Evolutionary conservation across 352 stramenopile genomes (phyloP).

Genomic region (Elongisporangium undulatum): DNA sequence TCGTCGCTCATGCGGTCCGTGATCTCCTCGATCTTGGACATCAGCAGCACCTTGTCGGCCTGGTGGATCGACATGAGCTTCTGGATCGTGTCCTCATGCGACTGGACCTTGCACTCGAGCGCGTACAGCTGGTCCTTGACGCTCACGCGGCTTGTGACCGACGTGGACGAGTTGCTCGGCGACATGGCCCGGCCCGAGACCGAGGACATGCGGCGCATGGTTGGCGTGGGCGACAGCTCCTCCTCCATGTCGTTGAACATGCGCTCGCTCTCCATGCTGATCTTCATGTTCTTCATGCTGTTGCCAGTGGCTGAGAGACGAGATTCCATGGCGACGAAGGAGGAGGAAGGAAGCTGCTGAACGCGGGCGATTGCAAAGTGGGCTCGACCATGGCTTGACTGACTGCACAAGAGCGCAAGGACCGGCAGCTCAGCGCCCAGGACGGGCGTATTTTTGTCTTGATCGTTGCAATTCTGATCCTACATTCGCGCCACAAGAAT

Average conservation of each 20-base stretch:
- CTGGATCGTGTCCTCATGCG: slow-evolving; percentile 79
- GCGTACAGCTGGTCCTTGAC: slow-evolving; percentile 80
- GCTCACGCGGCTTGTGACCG: slow-evolving; percentile 40
- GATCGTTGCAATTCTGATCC: not conserved
- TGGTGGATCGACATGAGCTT: slow-evolving; percentile 84
- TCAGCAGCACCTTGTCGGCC: slow-evolving; percentile 64
- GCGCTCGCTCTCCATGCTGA: slow-evolving; percentile 74
- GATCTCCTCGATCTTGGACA: slow-evolving; percentile 81
- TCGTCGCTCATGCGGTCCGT: slow-evolving; percentile 75
- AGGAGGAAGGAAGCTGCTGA: not conserved
- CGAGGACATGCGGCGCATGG: slow-evolving; percentile 59
- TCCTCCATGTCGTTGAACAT: slow-evolving; percentile 80
- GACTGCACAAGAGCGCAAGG: not conserved
- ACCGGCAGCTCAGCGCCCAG: not conserved
- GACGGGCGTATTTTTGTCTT: not conserved
- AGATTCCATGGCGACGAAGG: slow-evolving; percentile 38
- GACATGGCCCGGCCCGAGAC: slow-evolving; percentile 31
- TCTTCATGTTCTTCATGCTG: slow-evolving; percentile 82
- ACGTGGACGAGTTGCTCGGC: slow-evolving; percentile 41
- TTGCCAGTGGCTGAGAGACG: slow-evolving; percentile 46
- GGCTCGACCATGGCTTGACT: not conserved
- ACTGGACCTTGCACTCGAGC: slow-evolving; percentile 76
- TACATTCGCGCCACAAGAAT: not conserved
- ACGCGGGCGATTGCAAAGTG: not conserved
- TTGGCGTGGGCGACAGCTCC: slow-evolving; percentile 48